phyloP scores from a whole-genome alignment of 768 basidiomycete species.

The Hirschioporus abietinus region DNA sequence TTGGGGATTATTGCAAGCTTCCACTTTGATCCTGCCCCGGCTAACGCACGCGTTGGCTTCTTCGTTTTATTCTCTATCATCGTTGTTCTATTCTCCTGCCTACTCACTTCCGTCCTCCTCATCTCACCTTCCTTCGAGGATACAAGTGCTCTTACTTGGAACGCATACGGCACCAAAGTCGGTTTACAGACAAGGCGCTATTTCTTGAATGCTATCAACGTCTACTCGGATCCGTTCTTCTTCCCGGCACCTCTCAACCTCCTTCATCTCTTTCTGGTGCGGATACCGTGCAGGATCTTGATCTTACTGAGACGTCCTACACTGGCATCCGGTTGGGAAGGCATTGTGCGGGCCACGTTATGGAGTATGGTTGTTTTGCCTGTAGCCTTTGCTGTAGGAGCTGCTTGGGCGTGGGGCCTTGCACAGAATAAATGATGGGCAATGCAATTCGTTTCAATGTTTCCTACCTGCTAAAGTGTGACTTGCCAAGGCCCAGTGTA shows the following conservation, averaged over 20 bases:
- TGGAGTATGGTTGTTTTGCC: not conserved
- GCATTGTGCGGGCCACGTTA: not conserved
- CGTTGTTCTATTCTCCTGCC: conserved; percentile 28
- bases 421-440: not conserved
- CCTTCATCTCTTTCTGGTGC: conserved; percentile 22
- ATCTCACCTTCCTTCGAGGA: conserved; percentile 18
- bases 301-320: not conserved
- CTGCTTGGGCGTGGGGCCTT: conserved; percentile 1
- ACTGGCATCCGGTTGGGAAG: not conserved
- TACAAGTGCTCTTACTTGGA: conserved; percentile 32
- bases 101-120: conserved; percentile 29
- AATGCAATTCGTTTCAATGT: not conserved
- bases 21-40: conserved; percentile 31
- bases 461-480: not conserved
- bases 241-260: conserved; percentile 54
- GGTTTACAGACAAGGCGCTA: conserved; percentile 40
- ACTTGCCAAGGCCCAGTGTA: not conserved
- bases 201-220: conserved; percentile 31
- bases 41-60: conserved; percentile 42
- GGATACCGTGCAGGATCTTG: not conserved
- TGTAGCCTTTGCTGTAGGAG: not conserved
- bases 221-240: conserved; percentile 31
- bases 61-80: conserved; percentile 33
- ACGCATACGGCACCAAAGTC: conserved; percentile 38
- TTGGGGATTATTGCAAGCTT: not conserved